Evolutionary conservation across 768 basidiomycete genomes (phyloP), one percentile per base, ranked within the genome.

Genomic region (Sutorius australiensis): DNA sequence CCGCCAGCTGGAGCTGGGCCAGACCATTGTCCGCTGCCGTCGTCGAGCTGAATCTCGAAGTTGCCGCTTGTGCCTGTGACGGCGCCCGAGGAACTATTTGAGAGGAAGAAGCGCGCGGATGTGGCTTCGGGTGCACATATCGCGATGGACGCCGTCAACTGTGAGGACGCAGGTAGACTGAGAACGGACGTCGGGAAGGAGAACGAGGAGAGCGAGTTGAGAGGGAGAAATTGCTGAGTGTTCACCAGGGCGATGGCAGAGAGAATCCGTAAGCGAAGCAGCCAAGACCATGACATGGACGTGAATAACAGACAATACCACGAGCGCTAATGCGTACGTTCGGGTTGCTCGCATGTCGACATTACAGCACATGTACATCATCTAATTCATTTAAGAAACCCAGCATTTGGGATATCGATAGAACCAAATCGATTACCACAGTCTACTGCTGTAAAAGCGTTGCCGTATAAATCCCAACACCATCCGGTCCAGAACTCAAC

Each of bases 91-190:
- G 71, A 73, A 50, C 69, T 72, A 57, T 84, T 88, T 0, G 80
- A 78, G 4, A 90, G 61, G 55, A 86, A 81, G 58, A 89, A 84
- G 14, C 77, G 74, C 7, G 82, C 79, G 0, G 72, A 55, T 0
- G 71, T 56, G 12, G 62, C 50, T 33, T 53, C 46, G 12, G 61
- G 59, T 1, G 76, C 64, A 57, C 82, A 83, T 38, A 80, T 64
- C 0, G 81, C 81, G 41, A 83, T 57, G 12, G 77, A 75, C n/a
- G 82, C 68, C 16, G 72, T 73, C 30, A 80, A 62, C 38, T 67
- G 69, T 6, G 66, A 53, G 6, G 74, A 67, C 0, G 65, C 42
- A 1, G 80, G 80, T 12, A 83, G 65, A 12, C 61, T 62, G 46
- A 80, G 77, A 3, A 71, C 65, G 54, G 61, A 67, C 21, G 77